Conservation (phyloP, 2,329 filamentous ascomycete genomes). For the Fusarium tricinctum region DNA sequence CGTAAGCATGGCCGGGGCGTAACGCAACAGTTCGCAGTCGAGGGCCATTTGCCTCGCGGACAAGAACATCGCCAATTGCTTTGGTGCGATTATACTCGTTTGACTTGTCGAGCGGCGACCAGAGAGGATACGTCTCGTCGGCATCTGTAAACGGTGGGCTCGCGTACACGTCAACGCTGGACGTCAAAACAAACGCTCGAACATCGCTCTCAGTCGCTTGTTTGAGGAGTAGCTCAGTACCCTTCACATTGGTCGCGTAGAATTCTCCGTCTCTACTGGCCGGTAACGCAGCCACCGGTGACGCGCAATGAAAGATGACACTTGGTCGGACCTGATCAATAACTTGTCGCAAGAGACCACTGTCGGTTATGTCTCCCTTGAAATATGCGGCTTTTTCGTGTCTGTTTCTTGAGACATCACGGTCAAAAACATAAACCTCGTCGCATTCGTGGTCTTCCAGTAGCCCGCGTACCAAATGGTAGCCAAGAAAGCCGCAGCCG, state of each 20-base stretch:
- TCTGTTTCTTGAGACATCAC: conserved; percentile 44
- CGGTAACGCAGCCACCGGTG: conserved; percentile 48
- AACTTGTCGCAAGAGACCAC: conserved; percentile 12
- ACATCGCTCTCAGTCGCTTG: conserved; percentile 42
- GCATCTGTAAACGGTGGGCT: conserved; percentile 44
- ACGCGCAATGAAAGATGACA: conserved; percentile 53
- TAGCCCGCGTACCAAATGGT: conserved; percentile 51
- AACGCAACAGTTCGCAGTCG: conserved; percentile 48
- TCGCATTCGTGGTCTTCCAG: conserved; percentile 41
- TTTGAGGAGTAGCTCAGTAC: conserved; percentile 50
- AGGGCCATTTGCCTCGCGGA: conserved; percentile 49
- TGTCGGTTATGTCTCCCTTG: conserved; percentile 48
- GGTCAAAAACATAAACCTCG: conserved; percentile 51
- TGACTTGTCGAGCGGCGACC: conserved; percentile 39
- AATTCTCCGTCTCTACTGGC: conserved; percentile 35
- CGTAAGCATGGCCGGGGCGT: conserved; percentile 53
- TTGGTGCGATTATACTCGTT: conserved; percentile 53
- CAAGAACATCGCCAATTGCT: conserved; percentile 50
- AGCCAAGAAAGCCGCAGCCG: conserved; percentile 55
- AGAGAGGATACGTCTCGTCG: conserved; percentile 47
- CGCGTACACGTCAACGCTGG: conserved; percentile 50
- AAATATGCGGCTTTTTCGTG: conserved; percentile 46
- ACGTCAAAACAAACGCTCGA: conserved; percentile 53
- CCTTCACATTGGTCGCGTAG: conserved; percentile 51
- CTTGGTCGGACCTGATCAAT: conserved; percentile 45